Evolutionary conservation across 129 eudicot species (phyloP), one percentile per base, ranked within the genome.

Genomic region (Centrapalus pauciflorus): DNA sequence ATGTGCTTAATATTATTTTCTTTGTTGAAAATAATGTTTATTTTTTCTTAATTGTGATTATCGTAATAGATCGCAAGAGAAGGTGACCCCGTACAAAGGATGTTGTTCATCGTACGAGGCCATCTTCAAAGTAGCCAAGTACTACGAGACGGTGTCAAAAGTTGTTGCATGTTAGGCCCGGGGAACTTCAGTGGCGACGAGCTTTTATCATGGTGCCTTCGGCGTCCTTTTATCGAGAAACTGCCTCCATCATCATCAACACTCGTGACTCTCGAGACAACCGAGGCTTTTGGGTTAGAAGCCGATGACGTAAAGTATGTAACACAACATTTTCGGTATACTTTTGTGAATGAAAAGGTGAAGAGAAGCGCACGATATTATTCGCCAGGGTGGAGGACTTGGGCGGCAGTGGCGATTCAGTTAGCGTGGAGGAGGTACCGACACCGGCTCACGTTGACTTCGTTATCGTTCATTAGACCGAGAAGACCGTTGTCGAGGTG

Each of bases 321-420:
- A 3, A 94, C 99, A 0, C 99, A 86, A 65, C 99, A 94, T 76
- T 94, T 94, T 56, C 65, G 99, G 32, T 94, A 94, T 71, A 94
- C 99, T 1, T 94, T 94, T 57, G 95, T 86, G 54, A 94, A 83
- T 43, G 95, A 86, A 30, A 94, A 94, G 25, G 97, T 94, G 62
- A 86, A 81, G 81, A 82, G 99, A 64, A 94, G 99, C 20, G 99
- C 97, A 1, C 83, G 97, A 10, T 94, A 94, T 56, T 94, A 94
- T 70, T 94, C 99, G 10, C 99, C 99, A 0, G 99, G 99, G 13
- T 94, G 99, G 99, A 75, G 99, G 49, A 94, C 99, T 4, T 94
- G 99, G 99, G 99, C 93, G 0, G 95, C 99, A 0, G 99, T 94
- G 1, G 97, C 99, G 0, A 89, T 94, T 61, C 99, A 94, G 34